These are phyloP conservation scores for Bauhinia variegata DNA, from an alignment of 306 rosid genomes.

Conservation along the genomic window DNA sequence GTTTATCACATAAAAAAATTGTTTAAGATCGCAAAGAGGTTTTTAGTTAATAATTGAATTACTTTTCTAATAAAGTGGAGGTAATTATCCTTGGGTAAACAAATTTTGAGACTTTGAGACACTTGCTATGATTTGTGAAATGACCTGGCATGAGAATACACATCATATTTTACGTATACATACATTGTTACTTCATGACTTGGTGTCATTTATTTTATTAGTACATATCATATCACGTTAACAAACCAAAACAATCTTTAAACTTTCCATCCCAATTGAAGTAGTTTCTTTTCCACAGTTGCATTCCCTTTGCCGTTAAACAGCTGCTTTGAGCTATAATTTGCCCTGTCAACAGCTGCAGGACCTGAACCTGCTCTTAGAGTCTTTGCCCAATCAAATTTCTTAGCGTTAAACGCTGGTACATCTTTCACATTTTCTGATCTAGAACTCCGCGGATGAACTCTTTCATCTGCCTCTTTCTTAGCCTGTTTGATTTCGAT, in stretches of 20 bases:
- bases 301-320: background rate
- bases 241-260: constrained; percentile 22
- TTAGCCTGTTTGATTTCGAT: constrained; percentile 61
- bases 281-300: constrained; percentile 24
- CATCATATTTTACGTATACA: too few relatives aligned
- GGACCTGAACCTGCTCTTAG: constrained; percentile 45
- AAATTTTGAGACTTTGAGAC: too few relatives aligned
- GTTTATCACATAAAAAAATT: too few relatives aligned
- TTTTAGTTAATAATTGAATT: too few relatives aligned
- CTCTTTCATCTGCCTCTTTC: constrained; percentile 36
- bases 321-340: constrained; percentile 26
- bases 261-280: constrained; percentile 49
- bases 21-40: too few relatives aligned
- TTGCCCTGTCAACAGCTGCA: constrained; percentile 19
- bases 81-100: too few relatives aligned
- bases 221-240: background rate
- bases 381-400: constrained; percentile 67
- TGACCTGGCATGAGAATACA: constrained; percentile 24
- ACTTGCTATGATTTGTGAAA: too few relatives aligned
- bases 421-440: constrained; percentile 25
- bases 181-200: too few relatives aligned
- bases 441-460: constrained; percentile 28
- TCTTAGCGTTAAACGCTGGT: constrained; percentile 32
- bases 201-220: background rate
- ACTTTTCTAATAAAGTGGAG: too few relatives aligned